Percentiles rank a stretch among this genome's conserved stretches.
Evolutionary conservation across 345 rosid genomes (phyloP).

Genomic region (Triadica sebifera): DNA sequence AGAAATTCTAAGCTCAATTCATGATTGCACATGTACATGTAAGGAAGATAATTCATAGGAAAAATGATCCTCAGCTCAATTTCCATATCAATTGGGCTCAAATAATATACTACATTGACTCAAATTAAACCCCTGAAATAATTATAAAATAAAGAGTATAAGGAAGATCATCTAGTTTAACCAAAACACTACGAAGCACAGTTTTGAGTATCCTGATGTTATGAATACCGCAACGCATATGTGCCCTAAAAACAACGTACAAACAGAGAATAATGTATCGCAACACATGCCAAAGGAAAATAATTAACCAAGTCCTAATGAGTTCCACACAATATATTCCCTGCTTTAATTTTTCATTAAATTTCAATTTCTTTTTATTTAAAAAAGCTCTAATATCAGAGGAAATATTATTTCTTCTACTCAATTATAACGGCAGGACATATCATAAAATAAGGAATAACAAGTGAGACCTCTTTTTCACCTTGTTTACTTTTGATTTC

Average conservation of each 20-base stretch:
- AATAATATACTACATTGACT: background rate
- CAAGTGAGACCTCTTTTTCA: too few species aligned
- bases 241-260: slow-evolving; percentile 51
- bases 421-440: too few species aligned
- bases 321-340: background rate
- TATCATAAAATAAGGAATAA: too few species aligned
- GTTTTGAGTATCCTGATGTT: background rate
- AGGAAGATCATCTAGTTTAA: background rate
- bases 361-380: background rate
- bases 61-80: too few species aligned
- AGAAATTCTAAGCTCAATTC: too few species aligned
- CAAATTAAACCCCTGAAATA: background rate
- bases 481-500: background rate
- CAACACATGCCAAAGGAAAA: slow-evolving; percentile 3
- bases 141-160: background rate
- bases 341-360: too few species aligned
- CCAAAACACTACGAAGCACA: background rate
- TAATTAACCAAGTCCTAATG: background rate
- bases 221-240: slow-evolving; percentile 63
- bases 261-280: background rate
- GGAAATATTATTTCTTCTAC: background rate
- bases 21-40: background rate
- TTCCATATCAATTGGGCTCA: background rate
- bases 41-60: background rate
- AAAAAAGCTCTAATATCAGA: background rate